These are phyloP conservation scores for Neurospora sp. DNA, from an alignment of 495 filamentous ascomycete species.

Conservation along the genomic window DNA sequence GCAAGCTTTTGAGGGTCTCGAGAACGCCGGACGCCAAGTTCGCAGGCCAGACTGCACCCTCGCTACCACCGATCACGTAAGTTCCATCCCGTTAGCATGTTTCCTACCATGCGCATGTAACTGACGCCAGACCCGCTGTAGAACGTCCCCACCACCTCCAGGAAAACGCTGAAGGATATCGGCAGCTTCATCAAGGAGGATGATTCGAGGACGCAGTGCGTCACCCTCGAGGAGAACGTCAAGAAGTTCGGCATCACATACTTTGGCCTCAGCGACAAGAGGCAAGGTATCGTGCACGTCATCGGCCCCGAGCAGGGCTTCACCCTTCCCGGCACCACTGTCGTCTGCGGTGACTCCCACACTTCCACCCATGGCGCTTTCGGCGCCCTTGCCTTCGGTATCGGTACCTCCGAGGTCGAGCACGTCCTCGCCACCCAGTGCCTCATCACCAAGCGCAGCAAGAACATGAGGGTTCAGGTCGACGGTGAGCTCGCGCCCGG, in stretches of 20 bases:
- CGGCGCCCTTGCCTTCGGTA: conserved; percentile 90
- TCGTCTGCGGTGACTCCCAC: conserved; percentile 96
- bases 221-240: conserved; percentile 93
- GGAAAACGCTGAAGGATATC: conserved; percentile 82
- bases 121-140: conserved; percentile 22
- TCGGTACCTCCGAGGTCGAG: conserved; percentile 96
- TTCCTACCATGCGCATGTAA: background rate
- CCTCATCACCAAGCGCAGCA: conserved; percentile 85
- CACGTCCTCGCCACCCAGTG: conserved; percentile 96
- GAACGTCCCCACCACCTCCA: conserved; percentile 85
- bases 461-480: conserved; percentile 97
- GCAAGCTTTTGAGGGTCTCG: conserved; percentile 95
- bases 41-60: conserved; percentile 93
- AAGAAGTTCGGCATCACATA: conserved; percentile 95
- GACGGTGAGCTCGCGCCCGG: conserved; percentile 84
- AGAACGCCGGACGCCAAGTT: conserved; percentile 75
- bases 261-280: conserved; percentile 91
- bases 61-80: conserved; percentile 92
- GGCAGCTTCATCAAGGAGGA: conserved; percentile 82
- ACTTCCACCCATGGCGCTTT: conserved; percentile 98
- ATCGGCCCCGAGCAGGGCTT: conserved; percentile 99
- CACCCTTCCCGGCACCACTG: conserved; percentile 92
- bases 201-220: conserved; percentile 86
- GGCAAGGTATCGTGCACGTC: conserved; percentile 96
- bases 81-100: conserved; percentile 15